These are phyloP conservation scores for Hippophae gyantsensis DNA, from an alignment of 306 rosid species.

Conservation along the genomic window DNA sequence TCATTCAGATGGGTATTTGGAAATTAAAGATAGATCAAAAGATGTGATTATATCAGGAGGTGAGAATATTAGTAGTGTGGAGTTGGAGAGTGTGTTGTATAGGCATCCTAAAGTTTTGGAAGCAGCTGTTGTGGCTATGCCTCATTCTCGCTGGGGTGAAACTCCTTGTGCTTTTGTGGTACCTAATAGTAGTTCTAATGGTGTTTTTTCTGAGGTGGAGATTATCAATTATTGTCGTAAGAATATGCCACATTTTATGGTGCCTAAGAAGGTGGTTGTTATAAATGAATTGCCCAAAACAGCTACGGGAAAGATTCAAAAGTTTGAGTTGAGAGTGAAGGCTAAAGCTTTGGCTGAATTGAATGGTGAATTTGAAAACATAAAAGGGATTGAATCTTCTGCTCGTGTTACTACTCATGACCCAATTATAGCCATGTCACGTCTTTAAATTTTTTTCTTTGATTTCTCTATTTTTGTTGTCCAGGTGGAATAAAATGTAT, in stretches of 20 bases:
- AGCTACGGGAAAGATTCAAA: slow-evolving; percentile 33
- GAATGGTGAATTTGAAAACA: neutral
- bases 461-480: too few species aligned
- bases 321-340: slow-evolving; percentile 22
- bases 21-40: slow-evolving; percentile 77
- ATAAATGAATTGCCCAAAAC: slow-evolving; percentile 33
- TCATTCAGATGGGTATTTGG: slow-evolving; percentile 75
- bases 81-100: slow-evolving; percentile 54
- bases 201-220: slow-evolving; percentile 20
- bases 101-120: slow-evolving; percentile 57
- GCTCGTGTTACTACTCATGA: too few species aligned
- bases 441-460: too few species aligned
- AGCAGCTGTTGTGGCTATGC: slow-evolving; percentile 94
- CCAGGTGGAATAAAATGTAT: too few species aligned
- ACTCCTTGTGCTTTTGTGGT: slow-evolving; percentile 80
- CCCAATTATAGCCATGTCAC: too few species aligned
- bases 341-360: slow-evolving; percentile 15
- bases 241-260: slow-evolving; percentile 35
- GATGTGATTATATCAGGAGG: slow-evolving; percentile 94
- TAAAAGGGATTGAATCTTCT: too few species aligned
- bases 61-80: slow-evolving; percentile 82
- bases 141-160: slow-evolving; percentile 82
- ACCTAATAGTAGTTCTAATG: slow-evolving; percentile 8
- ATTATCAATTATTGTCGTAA: slow-evolving; percentile 23
- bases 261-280: slow-evolving; percentile 38